phyloP scores from a whole-genome alignment of 768 basidiomycete genomes.

The Mycena latifolia region DNA sequence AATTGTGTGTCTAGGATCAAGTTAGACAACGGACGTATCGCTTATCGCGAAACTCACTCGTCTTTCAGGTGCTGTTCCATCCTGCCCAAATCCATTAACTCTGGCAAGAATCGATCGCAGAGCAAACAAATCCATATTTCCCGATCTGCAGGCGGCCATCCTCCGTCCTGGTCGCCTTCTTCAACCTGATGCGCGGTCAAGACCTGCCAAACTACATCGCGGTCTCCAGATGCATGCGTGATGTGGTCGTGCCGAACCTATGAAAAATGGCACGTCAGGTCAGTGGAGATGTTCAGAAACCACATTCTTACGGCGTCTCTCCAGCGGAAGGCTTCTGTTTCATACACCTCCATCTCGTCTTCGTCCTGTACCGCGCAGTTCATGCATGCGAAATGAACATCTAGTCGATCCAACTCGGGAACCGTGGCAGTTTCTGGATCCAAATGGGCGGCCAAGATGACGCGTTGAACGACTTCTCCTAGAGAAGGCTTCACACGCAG shows the following conservation, averaged over 20 bases:
- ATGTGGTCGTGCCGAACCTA: conserved; percentile 7
- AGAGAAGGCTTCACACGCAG: not conserved
- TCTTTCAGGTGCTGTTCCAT: not conserved
- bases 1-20: not conserved
- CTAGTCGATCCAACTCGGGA: conserved; percentile 6
- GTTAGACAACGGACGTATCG: not conserved
- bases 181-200: conserved; percentile 3
- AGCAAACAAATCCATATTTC: not conserved
- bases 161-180: not conserved
- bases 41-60: not conserved
- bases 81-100: not conserved
- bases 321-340: not conserved
- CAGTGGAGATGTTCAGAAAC: not conserved
- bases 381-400: conserved; percentile 13
- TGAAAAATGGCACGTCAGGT: not conserved
- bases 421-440: conserved; percentile 4
- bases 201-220: conserved; percentile 1
- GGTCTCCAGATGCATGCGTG: not conserved
- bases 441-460: not conserved
- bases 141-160: not conserved
- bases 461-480: not conserved
- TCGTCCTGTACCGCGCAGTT: conserved; percentile 3
- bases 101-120: not conserved
- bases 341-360: not conserved
- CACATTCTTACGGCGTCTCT: conserved; percentile 7